These are phyloP conservation scores for Arabidopsis hybrid DNA, from an alignment of 441 rosid genomes.

Conservation along the genomic window DNA sequence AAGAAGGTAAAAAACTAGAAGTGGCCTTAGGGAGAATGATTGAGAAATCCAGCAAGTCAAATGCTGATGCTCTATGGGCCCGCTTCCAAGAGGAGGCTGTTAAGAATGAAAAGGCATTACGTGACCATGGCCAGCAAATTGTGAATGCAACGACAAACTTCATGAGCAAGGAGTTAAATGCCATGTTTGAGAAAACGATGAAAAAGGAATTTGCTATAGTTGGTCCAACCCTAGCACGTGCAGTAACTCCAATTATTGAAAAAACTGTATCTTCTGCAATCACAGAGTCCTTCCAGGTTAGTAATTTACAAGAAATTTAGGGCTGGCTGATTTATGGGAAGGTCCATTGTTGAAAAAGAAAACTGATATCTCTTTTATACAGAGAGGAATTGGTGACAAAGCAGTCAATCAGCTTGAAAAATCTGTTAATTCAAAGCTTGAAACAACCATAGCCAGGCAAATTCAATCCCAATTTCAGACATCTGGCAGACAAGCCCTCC, in stretches of 20 bases:
- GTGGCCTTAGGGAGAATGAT: not conserved
- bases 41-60: not conserved
- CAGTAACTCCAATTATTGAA: conserved; percentile 58
- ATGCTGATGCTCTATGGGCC: not conserved
- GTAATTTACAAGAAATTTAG: conserved; percentile 21
- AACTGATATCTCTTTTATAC: conserved; percentile 46
- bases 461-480: conserved; percentile 71
- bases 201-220: conserved; percentile 64
- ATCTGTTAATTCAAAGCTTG: conserved; percentile 61
- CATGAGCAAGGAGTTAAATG: conserved; percentile 63
- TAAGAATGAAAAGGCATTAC: not conserved
- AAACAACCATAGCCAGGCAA: conserved; percentile 64
- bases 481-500: conserved; percentile 70
- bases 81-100: not conserved
- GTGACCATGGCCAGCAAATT: not conserved
- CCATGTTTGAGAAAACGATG: conserved; percentile 60
- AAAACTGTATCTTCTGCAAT: conserved; percentile 64
- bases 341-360: conserved; percentile 12
- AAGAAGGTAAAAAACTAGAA: not conserved
- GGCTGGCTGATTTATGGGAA: conserved; percentile 28
- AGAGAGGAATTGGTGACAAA: conserved; percentile 72
- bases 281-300: conserved; percentile 84
- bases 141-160: conserved; percentile 35
- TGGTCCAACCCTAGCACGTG: conserved; percentile 4
- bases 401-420: conserved; percentile 67